A percentile compares a stretch with the other conserved stretches of the same genome.
These are phyloP conservation scores for Tritrichomonas foetus DNA, from an alignment of 208 protist genomes.

Conservation along the genomic window DNA sequence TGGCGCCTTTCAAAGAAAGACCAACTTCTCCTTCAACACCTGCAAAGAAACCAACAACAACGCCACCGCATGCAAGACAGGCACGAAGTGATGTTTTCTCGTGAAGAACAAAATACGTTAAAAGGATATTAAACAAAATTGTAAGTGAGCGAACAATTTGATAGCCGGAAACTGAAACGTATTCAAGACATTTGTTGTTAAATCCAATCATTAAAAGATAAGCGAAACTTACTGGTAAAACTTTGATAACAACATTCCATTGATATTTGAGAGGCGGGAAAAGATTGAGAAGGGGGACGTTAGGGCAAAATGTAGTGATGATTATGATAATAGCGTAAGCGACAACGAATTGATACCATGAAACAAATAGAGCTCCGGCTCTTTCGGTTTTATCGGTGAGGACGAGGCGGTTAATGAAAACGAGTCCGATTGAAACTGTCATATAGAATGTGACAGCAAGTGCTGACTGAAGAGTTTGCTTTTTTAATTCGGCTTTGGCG, in stretches of 20 bases:
- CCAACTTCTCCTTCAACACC: slow-evolving; percentile 55
- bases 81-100: slow-evolving; percentile 49
- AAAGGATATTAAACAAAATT: slow-evolving; percentile 64
- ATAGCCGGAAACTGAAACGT: slow-evolving; percentile 66
- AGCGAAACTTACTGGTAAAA: slow-evolving; percentile 60
- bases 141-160: slow-evolving; percentile 61
- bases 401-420: slow-evolving; percentile 58
- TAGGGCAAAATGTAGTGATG: slow-evolving; percentile 2
- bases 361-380: background rate
- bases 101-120: slow-evolving; percentile 59
- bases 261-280: slow-evolving; percentile 5
- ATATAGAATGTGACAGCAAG: slow-evolving; percentile 52
- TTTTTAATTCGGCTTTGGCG: too few species aligned
- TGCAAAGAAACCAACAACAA: slow-evolving; percentile 62
- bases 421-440: slow-evolving; percentile 47
- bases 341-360: slow-evolving; percentile 38
- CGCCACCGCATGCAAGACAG: slow-evolving; percentile 52
- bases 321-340: background rate
- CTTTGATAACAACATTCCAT: slow-evolving; percentile 42
- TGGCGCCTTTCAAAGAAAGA: slow-evolving; percentile 47
- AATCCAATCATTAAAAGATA: slow-evolving; percentile 65
- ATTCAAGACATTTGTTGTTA: slow-evolving; percentile 70
- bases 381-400: background rate
- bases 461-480: background rate
- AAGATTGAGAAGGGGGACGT: slow-evolving; percentile 35